Percentiles rank a stretch among this genome's conserved stretches.
Evolutionary conservation across 805 yeast species (phyloP).

Genomic region (Kuraishia hungarica): DNA sequence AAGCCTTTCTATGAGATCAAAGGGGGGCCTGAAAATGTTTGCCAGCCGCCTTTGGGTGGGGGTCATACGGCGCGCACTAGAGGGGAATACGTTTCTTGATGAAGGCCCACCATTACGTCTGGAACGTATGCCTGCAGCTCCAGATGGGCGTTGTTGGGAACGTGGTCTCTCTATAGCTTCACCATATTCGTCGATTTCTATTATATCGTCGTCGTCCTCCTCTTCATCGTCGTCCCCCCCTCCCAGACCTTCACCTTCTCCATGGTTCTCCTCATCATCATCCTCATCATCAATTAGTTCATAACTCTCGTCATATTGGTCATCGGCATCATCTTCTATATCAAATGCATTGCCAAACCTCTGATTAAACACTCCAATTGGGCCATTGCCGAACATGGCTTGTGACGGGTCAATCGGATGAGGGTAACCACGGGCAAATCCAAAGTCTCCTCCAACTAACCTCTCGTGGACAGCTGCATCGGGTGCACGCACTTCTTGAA

Average conservation of each 20-base stretch:
- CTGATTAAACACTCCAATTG: slow-evolving; percentile 55
- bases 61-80: slow-evolving; percentile 10
- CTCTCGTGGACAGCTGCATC: slow-evolving; percentile 76
- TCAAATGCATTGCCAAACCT: slow-evolving; percentile 12
- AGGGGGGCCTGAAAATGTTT: slow-evolving; percentile 84
- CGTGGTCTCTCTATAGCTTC: not conserved
- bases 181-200: not conserved
- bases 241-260: slow-evolving; percentile 28
- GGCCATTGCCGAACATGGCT: slow-evolving; percentile 40
- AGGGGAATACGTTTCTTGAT: slow-evolving; percentile 13
- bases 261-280: slow-evolving; percentile 29
- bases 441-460: slow-evolving; percentile 41
- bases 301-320: slow-evolving; percentile 30
- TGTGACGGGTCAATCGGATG: slow-evolving; percentile 16
- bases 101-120: not conserved
- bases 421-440: slow-evolving; percentile 10
- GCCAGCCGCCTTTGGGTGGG: slow-evolving; percentile 66
- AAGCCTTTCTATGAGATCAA: slow-evolving; percentile 67
- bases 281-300: slow-evolving; percentile 24
- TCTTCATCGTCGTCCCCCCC: slow-evolving; percentile 26
- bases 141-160: not conserved
- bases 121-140: not conserved
- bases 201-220: slow-evolving; percentile 12
- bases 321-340: slow-evolving; percentile 12
- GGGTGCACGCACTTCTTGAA: slow-evolving; percentile 62